Conservation (phyloP, 495 filamentous ascomycete genomes). For the Penicillium longicatenatum region DNA sequence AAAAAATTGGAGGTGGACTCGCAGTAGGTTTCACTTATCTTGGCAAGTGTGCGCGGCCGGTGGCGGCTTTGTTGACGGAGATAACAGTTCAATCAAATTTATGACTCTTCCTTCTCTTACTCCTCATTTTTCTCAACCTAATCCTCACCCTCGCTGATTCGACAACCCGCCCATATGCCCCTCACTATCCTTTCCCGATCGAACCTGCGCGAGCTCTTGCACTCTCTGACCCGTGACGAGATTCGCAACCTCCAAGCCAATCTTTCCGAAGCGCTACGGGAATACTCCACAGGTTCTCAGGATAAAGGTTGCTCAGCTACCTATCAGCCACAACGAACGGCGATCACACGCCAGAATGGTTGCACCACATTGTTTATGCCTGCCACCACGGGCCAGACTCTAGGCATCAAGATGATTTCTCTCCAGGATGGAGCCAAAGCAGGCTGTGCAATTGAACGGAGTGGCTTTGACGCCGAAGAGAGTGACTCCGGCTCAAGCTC, state of each 20-base stretch:
- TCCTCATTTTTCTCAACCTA: not conserved
- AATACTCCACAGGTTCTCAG: constrained; percentile 74
- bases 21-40: constrained; percentile 19
- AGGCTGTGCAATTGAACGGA: constrained; percentile 37
- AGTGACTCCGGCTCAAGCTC: constrained; percentile 17
- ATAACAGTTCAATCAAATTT: constrained; percentile 10
- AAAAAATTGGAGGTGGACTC: not conserved
- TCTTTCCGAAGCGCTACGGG: constrained; percentile 76
- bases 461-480: constrained; percentile 18
- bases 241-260: constrained; percentile 62
- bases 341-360: constrained; percentile 67
- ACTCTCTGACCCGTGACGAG: constrained; percentile 68
- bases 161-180: constrained; percentile 55
- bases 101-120: constrained; percentile 5
- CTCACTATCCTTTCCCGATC: constrained; percentile 74
- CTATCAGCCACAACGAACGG: constrained; percentile 77
- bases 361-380: constrained; percentile 94
- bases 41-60: constrained; percentile 17
- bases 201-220: constrained; percentile 70
- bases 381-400: constrained; percentile 57
- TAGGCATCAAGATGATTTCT: constrained; percentile 67
- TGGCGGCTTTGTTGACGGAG: constrained; percentile 12
- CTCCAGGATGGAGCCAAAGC: constrained; percentile 39
- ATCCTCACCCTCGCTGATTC: not conserved
- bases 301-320: constrained; percentile 58